Evolutionary conservation across 177 flowering plant genomes (phyloP).

Genomic region (Vitis hybrid): DNA sequence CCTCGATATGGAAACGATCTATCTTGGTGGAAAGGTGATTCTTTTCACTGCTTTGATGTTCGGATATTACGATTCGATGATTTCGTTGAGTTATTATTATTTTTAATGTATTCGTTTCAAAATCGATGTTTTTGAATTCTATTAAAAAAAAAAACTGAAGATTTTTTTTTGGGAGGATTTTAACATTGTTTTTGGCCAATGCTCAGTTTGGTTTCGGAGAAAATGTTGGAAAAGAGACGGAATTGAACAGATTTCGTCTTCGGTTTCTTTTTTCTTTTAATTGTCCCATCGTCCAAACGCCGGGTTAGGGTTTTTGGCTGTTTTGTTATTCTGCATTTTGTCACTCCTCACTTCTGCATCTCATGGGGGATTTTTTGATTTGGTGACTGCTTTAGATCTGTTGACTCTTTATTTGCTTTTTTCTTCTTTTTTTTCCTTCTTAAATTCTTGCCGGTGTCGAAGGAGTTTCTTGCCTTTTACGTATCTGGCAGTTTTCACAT

Average conservation of each 20-base stretch:
- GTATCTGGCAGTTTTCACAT: not conserved
- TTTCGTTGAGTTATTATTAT: not conserved
- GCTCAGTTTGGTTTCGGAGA: conserved; percentile 1
- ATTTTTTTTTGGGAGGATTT: not conserved
- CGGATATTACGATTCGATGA: not conserved
- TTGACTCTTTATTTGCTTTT: not conserved
- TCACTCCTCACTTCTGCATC: not conserved
- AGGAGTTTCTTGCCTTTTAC: not conserved
- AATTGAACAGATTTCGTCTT: not conserved
- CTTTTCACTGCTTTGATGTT: not conserved
- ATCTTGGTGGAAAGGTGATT: conserved; percentile 82
- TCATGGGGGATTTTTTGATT: not conserved
- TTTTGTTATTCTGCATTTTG: not conserved
- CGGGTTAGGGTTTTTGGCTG: not conserved
- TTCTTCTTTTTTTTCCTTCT: not conserved
- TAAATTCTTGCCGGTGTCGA: not conserved
- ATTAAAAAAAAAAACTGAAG: not conserved
- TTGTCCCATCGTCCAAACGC: not conserved
- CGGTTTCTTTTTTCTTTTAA: not conserved
- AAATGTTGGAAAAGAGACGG: not conserved
- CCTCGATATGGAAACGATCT: conserved; percentile 70
- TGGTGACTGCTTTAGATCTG: conserved; percentile 7
- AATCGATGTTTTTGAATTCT: not conserved
- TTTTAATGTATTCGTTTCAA: not conserved
- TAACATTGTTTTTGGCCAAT: not conserved